phyloP scores from a whole-genome alignment of 2,329 filamentous ascomycete species.

The Colletotrichum orbiculare region DNA sequence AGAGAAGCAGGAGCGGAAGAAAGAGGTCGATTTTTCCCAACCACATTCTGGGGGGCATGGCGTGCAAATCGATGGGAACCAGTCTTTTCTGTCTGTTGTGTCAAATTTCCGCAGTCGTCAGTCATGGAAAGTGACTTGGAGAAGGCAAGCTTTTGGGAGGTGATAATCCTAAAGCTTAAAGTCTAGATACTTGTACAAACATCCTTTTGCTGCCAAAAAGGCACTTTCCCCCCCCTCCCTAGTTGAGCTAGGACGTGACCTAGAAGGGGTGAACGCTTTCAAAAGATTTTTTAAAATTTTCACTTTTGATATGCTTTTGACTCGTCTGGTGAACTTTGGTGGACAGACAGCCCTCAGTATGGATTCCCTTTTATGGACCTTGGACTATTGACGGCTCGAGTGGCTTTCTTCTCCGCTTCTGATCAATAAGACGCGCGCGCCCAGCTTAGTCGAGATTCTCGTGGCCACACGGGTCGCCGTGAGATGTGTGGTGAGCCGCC shows the following conservation, averaged over 20 bases:
- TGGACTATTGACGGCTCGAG: too few species aligned
- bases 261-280: neutral
- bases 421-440: too few species aligned
- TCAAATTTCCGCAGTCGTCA: neutral
- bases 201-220: neutral
- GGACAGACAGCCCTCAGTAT: too few species aligned
- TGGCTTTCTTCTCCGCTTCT: too few species aligned
- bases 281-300: too few species aligned
- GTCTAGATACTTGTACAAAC: neutral
- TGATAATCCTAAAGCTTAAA: constrained; percentile 35
- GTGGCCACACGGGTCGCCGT: too few species aligned
- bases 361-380: too few species aligned
- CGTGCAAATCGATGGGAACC: constrained; percentile 15
- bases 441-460: too few species aligned
- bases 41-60: constrained; percentile 6
- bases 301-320: too few species aligned
- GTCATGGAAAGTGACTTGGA: neutral
- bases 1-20: neutral
- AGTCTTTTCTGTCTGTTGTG: too few species aligned
- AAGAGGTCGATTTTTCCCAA: neutral
- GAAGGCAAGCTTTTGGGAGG: constrained; percentile 12
- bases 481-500: too few species aligned
- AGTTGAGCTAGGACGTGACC: neutral
- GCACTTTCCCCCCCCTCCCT: neutral
- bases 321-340: too few species aligned